Evolutionary conservation across 1,139 yeast species (phyloP), one percentile per base, ranked within the genome.

Genomic region (Saccharomyces pastorianus): DNA sequence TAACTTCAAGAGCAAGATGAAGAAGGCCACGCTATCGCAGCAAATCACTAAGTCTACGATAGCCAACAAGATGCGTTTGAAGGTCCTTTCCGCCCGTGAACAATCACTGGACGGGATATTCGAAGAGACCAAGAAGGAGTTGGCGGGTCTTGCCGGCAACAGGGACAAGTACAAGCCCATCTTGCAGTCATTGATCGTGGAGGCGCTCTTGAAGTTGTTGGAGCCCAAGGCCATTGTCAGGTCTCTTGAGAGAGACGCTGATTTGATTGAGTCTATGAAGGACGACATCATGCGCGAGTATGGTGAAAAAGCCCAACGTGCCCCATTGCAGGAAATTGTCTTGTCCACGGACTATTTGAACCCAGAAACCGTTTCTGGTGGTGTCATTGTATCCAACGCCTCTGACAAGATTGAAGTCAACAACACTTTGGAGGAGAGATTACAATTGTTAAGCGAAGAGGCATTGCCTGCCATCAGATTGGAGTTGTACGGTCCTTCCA

Each of bases 41-140:
- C 99, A 93, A 76, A 93, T 93, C 69, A 84, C 93, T 66, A 90
- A 89, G 76, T 91, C 98, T 34, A 91, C 96, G 56, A 86, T 91
- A 69, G 91, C 93, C 61, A 95, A 95, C 78, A 90, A 93, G 76
- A 88, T 95, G 61, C 84, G 99, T 74, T 84, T 95, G 71, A 86
- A 90, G 76, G 84, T 91, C 46, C 82, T 95, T 65, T 80, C 87
- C 25, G 88, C 96, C 55, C 88, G 91, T 67, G 96, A 93, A 69
- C 84, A 84, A 64, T 84, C 88, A 20, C 77, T 95, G 66, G 82
- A 81, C 61, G 83, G 80, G 29, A 82, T 93, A 60, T 87, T 91
- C 64, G 85, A 82, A 53, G 81, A 76, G 27, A 88, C 97, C 32
- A 82, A 81, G 61, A 68, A 70, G 48, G 79, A 84, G 66, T 80